Evolutionary conservation across 257 asterid species (phyloP), one percentile per base, ranked within the genome.

Genomic region (Rehmannia glutinosa): DNA sequence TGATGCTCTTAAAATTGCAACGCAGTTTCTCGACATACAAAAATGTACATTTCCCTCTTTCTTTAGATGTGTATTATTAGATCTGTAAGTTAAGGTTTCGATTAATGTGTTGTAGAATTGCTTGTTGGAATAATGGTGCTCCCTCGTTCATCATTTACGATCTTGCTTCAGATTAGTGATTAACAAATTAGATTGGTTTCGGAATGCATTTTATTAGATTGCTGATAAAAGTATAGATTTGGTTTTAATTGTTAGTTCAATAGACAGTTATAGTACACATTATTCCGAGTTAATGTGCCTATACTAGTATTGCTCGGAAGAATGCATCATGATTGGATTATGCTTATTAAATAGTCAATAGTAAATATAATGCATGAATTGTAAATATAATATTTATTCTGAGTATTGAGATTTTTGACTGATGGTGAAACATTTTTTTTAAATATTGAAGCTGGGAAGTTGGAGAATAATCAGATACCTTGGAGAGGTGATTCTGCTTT

Each of bases 401-500:
- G 50, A 56, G 25, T n/a, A 64, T 11, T 57, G 23, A 54, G 49
- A 1, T 64, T 61, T 36, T 60, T 59, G 27, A 63, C 24, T 55
- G 25, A 73, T 32, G 66, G 33, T 54, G 42, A 70, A 56, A 38
- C 51, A n/a, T n/a, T 55, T 16, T 19, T 74, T 3, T 27, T 59
- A 51, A 4, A 32, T 56, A 38, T 76, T 81, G 84, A 85, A 91
- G 99, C 99, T 47, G 99, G 99, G 62, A 91, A 81, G 74, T 75
- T 94, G 81, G 91, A 52, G 51, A 64, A 78, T 43, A 88, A 87
- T 72, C 45, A 41, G 51, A 88, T 94, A 57, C 33, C 87, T 13
- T 94, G 99, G 99, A 80, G 99, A 61, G 99, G 97, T 20, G 83
- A 88, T 80, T 94, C 99, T 7, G 96, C 82, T 30, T 70, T 94